A percentile compares a stretch with the other conserved stretches of the same genome.
Evolutionary conservation across 495 filamentous ascomycete genomes (phyloP).

Genomic region (Xylaria acuta): DNA sequence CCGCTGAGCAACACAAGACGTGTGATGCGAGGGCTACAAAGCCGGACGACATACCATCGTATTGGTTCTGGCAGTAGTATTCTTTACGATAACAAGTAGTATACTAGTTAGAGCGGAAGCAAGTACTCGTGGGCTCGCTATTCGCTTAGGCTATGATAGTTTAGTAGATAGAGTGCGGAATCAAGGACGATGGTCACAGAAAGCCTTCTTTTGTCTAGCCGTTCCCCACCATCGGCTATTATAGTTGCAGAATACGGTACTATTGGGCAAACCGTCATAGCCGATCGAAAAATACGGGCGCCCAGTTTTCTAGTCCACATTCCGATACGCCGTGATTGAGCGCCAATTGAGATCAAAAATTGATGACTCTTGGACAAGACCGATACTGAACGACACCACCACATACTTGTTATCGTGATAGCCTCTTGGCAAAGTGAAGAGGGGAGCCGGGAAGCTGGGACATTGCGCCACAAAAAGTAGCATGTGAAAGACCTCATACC

Average conservation of each 20-base stretch:
- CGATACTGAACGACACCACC: background rate
- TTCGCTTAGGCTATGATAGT: background rate
- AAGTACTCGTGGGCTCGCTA: background rate
- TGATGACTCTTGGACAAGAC: background rate
- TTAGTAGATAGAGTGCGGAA: background rate
- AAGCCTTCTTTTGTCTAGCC: background rate
- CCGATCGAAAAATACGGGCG: background rate
- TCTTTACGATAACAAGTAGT: background rate
- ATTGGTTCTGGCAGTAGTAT: background rate
- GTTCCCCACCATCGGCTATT: slow-evolving; percentile 4
- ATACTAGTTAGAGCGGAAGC: background rate
- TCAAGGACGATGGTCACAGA: background rate
- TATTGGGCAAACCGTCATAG: slow-evolving; percentile 9
- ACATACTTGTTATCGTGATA: slow-evolving; percentile 7
- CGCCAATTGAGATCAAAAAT: background rate
- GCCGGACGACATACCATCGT: background rate
- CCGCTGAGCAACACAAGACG: background rate
- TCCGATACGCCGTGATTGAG: background rate
- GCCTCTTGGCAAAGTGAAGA: slow-evolving; percentile 10
- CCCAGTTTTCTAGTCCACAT: background rate
- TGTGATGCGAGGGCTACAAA: background rate
- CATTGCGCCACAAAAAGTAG: slow-evolving; percentile 16
- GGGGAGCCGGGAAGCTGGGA: slow-evolving; percentile 3
- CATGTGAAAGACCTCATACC: slow-evolving; percentile 1
- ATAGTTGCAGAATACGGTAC: background rate